phyloP scores from a whole-genome alignment of 495 filamentous ascomycete genomes.

The Aspergillus steynii region DNA sequence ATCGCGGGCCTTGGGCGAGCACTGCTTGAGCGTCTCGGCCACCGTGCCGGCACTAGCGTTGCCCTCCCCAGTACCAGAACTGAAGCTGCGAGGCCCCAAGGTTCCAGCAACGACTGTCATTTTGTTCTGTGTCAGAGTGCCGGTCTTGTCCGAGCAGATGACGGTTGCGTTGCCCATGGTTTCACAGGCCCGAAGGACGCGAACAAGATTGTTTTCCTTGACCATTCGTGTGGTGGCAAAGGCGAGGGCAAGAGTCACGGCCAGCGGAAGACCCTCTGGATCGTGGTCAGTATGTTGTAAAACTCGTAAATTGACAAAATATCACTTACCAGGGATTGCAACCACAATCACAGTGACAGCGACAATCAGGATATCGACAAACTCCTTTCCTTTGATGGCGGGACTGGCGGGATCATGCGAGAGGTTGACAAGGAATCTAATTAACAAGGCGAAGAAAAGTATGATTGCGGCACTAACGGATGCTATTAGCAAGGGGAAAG shows the following conservation, averaged over 20 bases:
- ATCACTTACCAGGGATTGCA: slow-evolving; percentile 57
- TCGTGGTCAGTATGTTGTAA: slow-evolving; percentile 15
- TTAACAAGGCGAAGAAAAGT: slow-evolving; percentile 62
- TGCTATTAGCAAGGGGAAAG: slow-evolving; percentile 21
- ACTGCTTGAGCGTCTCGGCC: slow-evolving; percentile 38
- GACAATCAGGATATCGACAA: slow-evolving; percentile 67
- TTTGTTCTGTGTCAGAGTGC: slow-evolving; percentile 69
- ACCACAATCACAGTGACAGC: slow-evolving; percentile 72
- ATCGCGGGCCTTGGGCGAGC: slow-evolving; percentile 41
- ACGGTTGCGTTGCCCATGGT: slow-evolving; percentile 74
- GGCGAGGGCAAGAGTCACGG: slow-evolving; percentile 67
- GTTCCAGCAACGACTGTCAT: slow-evolving; percentile 70
- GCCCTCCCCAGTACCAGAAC: slow-evolving; percentile 34
- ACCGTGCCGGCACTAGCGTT: slow-evolving; percentile 20
- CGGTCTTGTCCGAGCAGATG: slow-evolving; percentile 71
- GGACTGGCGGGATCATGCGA: slow-evolving; percentile 46
- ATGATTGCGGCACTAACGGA: slow-evolving; percentile 56
- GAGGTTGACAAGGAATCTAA: slow-evolving; percentile 59
- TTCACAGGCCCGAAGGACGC: slow-evolving; percentile 65
- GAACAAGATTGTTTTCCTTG: slow-evolving; percentile 69
- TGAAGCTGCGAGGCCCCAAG: slow-evolving; percentile 56
- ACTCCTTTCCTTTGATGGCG: slow-evolving; percentile 61
- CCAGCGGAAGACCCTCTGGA: slow-evolving; percentile 63
- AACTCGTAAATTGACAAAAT: neutral
- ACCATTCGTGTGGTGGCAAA: slow-evolving; percentile 71